phyloP scores from a whole-genome alignment of 129 eudicot genomes.

The Centaurea solstitialis region DNA sequence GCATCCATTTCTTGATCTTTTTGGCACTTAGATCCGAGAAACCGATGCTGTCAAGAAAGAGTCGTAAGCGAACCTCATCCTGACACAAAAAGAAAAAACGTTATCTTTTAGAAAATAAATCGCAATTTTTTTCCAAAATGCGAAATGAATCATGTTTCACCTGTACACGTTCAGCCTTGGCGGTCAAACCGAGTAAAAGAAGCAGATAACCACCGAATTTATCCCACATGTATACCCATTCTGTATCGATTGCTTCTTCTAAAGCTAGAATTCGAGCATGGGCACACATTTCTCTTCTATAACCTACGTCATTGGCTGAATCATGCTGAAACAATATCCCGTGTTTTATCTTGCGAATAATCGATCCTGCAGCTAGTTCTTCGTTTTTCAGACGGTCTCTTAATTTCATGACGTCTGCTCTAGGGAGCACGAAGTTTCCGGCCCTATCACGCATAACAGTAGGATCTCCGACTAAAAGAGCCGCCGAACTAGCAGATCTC shows the following conservation, averaged over 20 bases:
- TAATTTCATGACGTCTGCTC: slow-evolving; percentile 98
- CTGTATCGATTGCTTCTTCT: slow-evolving; percentile 99
- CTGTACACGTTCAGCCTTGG: slow-evolving; percentile 99
- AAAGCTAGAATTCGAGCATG: slow-evolving; percentile 97
- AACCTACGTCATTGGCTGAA: slow-evolving; percentile 68
- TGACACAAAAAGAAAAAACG: slow-evolving; percentile 31
- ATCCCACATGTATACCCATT: slow-evolving; percentile 99
- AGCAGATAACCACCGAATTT: slow-evolving; percentile 98
- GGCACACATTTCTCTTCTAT: slow-evolving; percentile 90
- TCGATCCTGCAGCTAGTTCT: slow-evolving; percentile 89
- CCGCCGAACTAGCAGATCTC: slow-evolving; percentile 99
- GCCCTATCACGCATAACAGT: slow-evolving; percentile 82
- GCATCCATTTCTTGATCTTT: slow-evolving; percentile 97
- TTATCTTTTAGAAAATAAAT: not conserved
- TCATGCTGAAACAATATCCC: slow-evolving; percentile 58
- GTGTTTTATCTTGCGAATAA: slow-evolving; percentile 56
- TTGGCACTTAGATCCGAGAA: slow-evolving; percentile 94
- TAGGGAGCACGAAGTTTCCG: slow-evolving; percentile 95
- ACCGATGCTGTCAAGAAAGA: slow-evolving; percentile 97
- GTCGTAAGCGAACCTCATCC: slow-evolving; percentile 97
- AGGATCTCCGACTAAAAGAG: slow-evolving; percentile 98
- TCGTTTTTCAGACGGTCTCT: slow-evolving; percentile 94
- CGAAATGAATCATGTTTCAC: slow-evolving; percentile 38
- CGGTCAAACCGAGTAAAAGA: slow-evolving; percentile 92
- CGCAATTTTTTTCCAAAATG: not conserved